A percentile compares a stretch with the other conserved stretches of the same genome.
phyloP scores from a whole-genome alignment of 257 asterid genomes.

The Paulownia fortunei region DNA sequence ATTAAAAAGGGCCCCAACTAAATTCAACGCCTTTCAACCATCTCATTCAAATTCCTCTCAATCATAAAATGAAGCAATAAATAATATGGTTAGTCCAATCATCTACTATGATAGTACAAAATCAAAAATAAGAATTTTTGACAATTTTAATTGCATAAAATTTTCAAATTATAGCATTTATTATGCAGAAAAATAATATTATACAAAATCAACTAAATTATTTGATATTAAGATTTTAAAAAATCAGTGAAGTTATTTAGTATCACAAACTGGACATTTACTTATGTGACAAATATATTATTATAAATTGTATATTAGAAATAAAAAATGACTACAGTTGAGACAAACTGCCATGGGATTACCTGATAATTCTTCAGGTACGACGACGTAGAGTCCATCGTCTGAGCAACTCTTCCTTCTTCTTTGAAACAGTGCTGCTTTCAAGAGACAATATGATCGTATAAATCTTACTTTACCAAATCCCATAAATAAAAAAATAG shows the following conservation, averaged over 20 bases:
- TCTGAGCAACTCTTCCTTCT: conserved; percentile 83
- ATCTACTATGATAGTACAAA: not conserved
- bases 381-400: conserved; percentile 68
- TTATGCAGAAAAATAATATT: not conserved
- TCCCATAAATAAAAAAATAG: not conserved
- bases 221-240: too few relatives aligned
- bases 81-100: not conserved
- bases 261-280: not conserved
- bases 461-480: not conserved
- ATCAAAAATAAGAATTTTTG: not conserved
- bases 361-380: conserved; percentile 90
- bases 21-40: not conserved
- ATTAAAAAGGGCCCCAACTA: not conserved
- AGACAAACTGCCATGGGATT: not conserved
- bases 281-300: not conserved
- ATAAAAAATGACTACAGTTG: not conserved
- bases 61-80: conserved; percentile 12
- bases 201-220: not conserved
- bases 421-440: conserved; percentile 41
- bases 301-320: not conserved
- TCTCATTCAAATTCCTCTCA: not conserved
- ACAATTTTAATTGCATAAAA: not conserved
- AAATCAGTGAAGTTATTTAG: not conserved
- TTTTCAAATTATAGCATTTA: not conserved
- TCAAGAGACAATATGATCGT: not conserved